Evolutionary conservation across 1,139 yeast genomes (phyloP).

Genomic region (Kodamaea plutei): DNA sequence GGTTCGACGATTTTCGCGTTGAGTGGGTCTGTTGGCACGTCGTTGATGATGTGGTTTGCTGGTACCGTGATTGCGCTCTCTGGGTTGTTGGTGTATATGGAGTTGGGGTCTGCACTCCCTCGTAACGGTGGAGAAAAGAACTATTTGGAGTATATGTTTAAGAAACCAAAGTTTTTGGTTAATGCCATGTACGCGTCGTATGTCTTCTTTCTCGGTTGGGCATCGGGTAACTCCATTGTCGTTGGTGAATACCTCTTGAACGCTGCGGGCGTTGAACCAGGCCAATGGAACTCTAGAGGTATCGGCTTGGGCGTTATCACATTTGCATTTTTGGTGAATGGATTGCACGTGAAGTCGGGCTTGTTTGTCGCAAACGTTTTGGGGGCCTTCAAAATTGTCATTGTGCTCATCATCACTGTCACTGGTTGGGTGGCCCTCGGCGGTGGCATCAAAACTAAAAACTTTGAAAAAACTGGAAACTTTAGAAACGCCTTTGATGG

Average conservation of each 20-base stretch:
- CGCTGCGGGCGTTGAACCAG: constrained; percentile 67
- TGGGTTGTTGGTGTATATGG: constrained; percentile 76
- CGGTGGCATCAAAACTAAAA: constrained; percentile 55
- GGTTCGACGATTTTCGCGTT: constrained; percentile 70
- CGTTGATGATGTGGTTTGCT: constrained; percentile 71
- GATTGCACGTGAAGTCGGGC: constrained; percentile 59
- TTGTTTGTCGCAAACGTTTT: constrained; percentile 62
- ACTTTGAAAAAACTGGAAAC: constrained; percentile 52
- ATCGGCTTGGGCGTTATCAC: constrained; percentile 72
- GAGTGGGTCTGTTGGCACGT: constrained; percentile 72
- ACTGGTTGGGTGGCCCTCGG: constrained; percentile 83
- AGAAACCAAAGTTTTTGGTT: constrained; percentile 63
- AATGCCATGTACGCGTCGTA: constrained; percentile 76
- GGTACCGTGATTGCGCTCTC: constrained; percentile 72
- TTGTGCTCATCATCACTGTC: constrained; percentile 63
- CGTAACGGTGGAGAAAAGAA: constrained; percentile 88
- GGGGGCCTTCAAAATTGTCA: constrained; percentile 68
- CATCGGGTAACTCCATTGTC: constrained; percentile 65
- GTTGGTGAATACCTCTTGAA: constrained; percentile 51
- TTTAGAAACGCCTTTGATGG: constrained; percentile 61
- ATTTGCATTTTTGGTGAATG: constrained; percentile 66
- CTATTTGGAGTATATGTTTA: constrained; percentile 69
- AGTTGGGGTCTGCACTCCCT: constrained; percentile 80
- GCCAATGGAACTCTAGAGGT: constrained; percentile 74
- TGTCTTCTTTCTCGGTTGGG: constrained; percentile 79